Conservation (phyloP, 306 rosid genomes). For the Trifolium repens region DNA sequence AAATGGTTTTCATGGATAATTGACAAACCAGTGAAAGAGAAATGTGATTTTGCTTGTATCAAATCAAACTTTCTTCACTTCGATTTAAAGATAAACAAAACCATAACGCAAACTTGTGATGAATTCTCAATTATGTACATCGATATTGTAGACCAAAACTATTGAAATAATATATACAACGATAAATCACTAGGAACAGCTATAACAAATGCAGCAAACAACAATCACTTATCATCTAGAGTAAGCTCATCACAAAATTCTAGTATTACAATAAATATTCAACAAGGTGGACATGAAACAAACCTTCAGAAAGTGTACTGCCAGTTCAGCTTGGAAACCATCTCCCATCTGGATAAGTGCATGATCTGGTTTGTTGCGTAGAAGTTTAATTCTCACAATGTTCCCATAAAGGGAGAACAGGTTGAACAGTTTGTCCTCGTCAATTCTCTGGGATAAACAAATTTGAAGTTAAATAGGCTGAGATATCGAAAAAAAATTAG, state of each 20-base stretch:
- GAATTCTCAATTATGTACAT: neutral
- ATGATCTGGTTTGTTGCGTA: constrained; percentile 95
- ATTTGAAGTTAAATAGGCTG: constrained; percentile 13
- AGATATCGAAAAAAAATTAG: neutral
- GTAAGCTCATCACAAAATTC: constrained; percentile 13
- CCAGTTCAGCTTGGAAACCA: constrained; percentile 98
- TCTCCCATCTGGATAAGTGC: constrained; percentile 99
- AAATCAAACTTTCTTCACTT: constrained; percentile 20
- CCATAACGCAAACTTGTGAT: constrained; percentile 20
- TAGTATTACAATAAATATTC: constrained; percentile 11
- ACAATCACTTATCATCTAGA: neutral
- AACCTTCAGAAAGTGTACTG: constrained; percentile 96
- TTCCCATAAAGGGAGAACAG: constrained; percentile 96
- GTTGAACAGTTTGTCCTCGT: constrained; percentile 97
- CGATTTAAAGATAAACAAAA: constrained; percentile 11
- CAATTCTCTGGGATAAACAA: constrained; percentile 76
- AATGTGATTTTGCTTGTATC: constrained; percentile 22
- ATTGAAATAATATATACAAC: neutral
- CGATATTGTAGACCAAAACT: neutral
- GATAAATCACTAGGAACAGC: neutral
- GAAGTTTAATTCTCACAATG: constrained; percentile 93
- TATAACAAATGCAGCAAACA: neutral
- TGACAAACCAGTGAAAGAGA: neutral
- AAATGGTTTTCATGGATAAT: neutral
- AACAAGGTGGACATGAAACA: constrained; percentile 37